Percentiles rank a stretch among this genome's conserved stretches.
These are phyloP conservation scores for Talaromyces sp. DNA, from an alignment of 2,329 filamentous ascomycete species.

Conservation along the genomic window DNA sequence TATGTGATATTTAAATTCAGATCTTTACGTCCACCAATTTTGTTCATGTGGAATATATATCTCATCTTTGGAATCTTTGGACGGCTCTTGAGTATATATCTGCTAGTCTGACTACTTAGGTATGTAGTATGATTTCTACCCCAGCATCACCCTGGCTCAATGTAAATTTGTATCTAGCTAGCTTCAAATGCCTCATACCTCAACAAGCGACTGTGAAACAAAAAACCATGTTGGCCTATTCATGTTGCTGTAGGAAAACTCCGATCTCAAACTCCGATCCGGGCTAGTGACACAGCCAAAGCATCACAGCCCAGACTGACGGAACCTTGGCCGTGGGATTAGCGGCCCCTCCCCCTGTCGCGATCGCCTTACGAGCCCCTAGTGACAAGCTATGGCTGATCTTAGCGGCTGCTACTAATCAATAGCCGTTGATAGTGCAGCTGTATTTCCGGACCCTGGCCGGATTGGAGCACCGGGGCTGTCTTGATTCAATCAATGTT, in stretches of 20 bases:
- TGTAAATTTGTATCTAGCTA: background rate
- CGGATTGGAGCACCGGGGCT: background rate
- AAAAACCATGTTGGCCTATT: no score
- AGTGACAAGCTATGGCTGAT: no score
- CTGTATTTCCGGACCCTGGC: background rate
- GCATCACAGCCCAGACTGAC: background rate
- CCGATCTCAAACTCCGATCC: slow-evolving; percentile 13
- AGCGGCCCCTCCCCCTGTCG: background rate
- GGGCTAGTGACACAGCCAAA: background rate
- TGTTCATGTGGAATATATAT: no score
- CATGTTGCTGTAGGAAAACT: slow-evolving; percentile 4
- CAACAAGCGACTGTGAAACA: background rate
- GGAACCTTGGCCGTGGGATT: background rate
- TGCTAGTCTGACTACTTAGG: background rate
- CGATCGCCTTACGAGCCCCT: no score
- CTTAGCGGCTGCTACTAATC: background rate
- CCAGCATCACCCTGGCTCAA: background rate
- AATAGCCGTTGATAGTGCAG: background rate
- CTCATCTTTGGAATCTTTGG: no score
- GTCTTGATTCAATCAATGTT: background rate
- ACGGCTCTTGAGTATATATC: background rate
- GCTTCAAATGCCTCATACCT: background rate
- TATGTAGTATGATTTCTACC: background rate
- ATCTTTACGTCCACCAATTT: no score
- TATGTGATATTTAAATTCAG: background rate